Conservation (phyloP, 192 early-diverging fungal genomes). For the Podila horticola region DNA sequence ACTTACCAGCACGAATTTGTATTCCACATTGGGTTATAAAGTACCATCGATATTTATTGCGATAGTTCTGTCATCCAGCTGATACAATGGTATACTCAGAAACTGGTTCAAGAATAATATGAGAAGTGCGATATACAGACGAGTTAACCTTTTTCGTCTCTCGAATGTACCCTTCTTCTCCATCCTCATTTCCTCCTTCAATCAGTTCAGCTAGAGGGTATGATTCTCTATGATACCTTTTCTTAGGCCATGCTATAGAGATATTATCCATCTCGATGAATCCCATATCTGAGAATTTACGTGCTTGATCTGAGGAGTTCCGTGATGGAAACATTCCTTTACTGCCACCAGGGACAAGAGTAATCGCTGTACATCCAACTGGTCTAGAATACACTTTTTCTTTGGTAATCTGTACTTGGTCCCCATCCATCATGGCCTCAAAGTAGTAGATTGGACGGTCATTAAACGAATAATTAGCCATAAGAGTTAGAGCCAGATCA, state of each 20-base stretch:
- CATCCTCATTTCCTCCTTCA: neutral
- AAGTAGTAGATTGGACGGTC: too few relatives aligned
- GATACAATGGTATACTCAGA: neutral
- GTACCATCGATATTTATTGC: neutral
- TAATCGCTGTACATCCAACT: too few relatives aligned
- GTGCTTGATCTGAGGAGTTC: too few relatives aligned
- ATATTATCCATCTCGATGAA: neutral
- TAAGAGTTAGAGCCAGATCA: neutral
- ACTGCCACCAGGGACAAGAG: too few relatives aligned
- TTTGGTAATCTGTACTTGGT: too few relatives aligned
- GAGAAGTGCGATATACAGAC: neutral
- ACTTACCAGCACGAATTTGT: neutral
- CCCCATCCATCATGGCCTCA: too few relatives aligned
- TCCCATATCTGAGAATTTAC: too few relatives aligned
- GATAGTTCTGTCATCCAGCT: neutral
- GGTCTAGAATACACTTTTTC: too few relatives aligned
- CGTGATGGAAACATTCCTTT: too few relatives aligned
- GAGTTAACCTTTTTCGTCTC: neutral
- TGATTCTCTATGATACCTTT: neutral
- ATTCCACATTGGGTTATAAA: neutral
- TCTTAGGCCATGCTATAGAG: neutral
- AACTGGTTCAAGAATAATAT: neutral
- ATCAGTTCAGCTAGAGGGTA: neutral
- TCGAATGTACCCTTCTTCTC: neutral
- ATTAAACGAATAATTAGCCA: too few relatives aligned